A percentile compares a stretch with the other conserved stretches of the same genome.
Evolutionary conservation across 2,329 filamentous ascomycete species (phyloP).

Genomic region (Colletotrichum cuscutae): DNA sequence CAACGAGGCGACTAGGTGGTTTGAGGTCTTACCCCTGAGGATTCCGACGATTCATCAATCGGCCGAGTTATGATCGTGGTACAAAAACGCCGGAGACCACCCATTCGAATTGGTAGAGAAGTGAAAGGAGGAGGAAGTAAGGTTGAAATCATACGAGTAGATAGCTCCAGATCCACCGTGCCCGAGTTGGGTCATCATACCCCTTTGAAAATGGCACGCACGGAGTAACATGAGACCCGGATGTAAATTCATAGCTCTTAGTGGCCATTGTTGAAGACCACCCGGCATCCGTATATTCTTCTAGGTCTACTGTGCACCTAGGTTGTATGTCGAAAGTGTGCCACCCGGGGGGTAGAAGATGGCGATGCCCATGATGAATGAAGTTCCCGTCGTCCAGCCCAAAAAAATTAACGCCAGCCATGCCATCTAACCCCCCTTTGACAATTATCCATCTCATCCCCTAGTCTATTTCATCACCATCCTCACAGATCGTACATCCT

Average conservation of each 20-base stretch:
- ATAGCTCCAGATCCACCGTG: too few species aligned
- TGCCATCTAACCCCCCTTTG: conserved; percentile 11
- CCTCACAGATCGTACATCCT: conserved; percentile 13
- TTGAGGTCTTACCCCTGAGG: too few species aligned
- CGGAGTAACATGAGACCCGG: neutral
- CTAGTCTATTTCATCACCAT: neutral
- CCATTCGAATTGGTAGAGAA: too few species aligned
- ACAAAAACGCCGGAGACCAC: too few species aligned
- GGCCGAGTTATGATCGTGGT: too few species aligned
- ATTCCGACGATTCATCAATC: too few species aligned
- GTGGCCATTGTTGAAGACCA: conserved; percentile 31
- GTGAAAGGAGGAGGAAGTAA: too few species aligned
- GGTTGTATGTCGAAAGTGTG: neutral
- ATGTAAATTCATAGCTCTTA: neutral
- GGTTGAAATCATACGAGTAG: too few species aligned
- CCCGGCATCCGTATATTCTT: neutral
- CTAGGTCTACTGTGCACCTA: neutral
- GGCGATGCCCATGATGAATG: conserved; percentile 32
- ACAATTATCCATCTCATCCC: neutral
- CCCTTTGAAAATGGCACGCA: too few species aligned
- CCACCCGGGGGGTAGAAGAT: conserved; percentile 7
- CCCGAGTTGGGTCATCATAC: too few species aligned
- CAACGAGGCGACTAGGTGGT: neutral
- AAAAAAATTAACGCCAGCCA: conserved; percentile 1
- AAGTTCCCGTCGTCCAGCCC: conserved; percentile 4